These are phyloP conservation scores for Saccharomycopsis babjevae DNA, from an alignment of 805 yeast species.

Conservation along the genomic window DNA sequence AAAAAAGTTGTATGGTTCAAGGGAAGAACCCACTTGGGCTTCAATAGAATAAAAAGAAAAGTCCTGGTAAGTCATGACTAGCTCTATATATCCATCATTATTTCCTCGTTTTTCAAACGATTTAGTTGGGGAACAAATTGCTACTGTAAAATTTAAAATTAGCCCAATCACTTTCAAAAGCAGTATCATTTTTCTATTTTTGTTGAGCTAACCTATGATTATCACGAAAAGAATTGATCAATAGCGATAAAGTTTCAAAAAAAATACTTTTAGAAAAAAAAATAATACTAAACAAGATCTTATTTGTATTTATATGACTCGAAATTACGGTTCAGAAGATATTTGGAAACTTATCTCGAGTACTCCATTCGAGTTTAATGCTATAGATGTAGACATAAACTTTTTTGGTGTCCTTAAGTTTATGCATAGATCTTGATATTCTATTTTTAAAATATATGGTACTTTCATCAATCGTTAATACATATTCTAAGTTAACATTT, in stretches of 20 bases:
- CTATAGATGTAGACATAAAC: neutral
- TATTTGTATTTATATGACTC: too few relatives aligned
- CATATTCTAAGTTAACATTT: too few relatives aligned
- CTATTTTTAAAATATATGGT: neutral
- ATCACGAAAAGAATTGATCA: too few relatives aligned
- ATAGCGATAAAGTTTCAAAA: too few relatives aligned
- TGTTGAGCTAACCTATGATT: too few relatives aligned
- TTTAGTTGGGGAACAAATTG: neutral
- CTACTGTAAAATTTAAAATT: neutral
- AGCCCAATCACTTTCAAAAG: too few relatives aligned
- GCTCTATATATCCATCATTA: neutral
- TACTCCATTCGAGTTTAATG: too few relatives aligned
- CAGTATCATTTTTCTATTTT: too few relatives aligned
- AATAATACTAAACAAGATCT: too few relatives aligned
- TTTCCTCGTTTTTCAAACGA: neutral
- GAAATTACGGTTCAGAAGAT: too few relatives aligned
- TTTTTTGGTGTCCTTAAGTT: neutral
- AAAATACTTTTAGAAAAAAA: too few relatives aligned
- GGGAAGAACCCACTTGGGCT: constrained; percentile 13
- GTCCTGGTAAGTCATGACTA: constrained; percentile 4
- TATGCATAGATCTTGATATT: neutral
- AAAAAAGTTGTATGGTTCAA: constrained; percentile 20
- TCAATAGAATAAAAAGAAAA: neutral
- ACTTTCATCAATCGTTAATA: neutral
- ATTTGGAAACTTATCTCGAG: too few relatives aligned